These are phyloP conservation scores for Paragyromitra xinjiangensis DNA, from an alignment of 495 filamentous ascomycete species.

Conservation along the genomic window DNA sequence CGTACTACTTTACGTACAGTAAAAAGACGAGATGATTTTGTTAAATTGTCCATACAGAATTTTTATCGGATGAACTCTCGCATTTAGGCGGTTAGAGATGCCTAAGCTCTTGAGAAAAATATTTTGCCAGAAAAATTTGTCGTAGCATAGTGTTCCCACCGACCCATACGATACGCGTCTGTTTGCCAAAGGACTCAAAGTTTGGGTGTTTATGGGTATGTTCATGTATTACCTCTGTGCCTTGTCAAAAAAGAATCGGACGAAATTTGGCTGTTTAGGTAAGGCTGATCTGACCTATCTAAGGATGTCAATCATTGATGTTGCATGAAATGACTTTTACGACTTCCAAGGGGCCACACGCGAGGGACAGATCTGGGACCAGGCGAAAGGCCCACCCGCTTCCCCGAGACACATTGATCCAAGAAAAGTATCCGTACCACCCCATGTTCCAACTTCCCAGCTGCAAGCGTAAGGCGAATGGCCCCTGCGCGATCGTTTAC, in stretches of 20 bases:
- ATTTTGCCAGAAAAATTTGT: constrained; percentile 2
- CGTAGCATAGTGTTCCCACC: background rate
- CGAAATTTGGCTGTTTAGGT: constrained; percentile 22
- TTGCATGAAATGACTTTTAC: constrained; percentile 42
- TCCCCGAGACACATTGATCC: constrained; percentile 50
- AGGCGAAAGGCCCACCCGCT: constrained; percentile 46
- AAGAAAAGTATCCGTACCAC: constrained; percentile 33
- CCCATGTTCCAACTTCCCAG: background rate
- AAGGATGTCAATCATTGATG: constrained; percentile 6
- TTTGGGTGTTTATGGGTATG: background rate
- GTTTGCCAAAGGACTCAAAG: background rate
- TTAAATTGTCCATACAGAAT: constrained; percentile 14
- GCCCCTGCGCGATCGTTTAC: constrained; percentile 34
- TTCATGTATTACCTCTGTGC: background rate
- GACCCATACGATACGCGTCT: background rate
- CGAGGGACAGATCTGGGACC: constrained; percentile 42
- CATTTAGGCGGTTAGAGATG: constrained; percentile 29
- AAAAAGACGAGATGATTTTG: background rate
- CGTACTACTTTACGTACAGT: constrained; percentile 23
- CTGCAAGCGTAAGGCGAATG: constrained; percentile 22
- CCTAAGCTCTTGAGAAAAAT: background rate
- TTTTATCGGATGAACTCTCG: constrained; percentile 27
- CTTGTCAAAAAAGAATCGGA: constrained; percentile 17
- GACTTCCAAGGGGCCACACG: constrained; percentile 27
- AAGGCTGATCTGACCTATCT: background rate